Conservation (phyloP, 495 filamentous ascomycete species). For the Thozetella sp. region DNA sequence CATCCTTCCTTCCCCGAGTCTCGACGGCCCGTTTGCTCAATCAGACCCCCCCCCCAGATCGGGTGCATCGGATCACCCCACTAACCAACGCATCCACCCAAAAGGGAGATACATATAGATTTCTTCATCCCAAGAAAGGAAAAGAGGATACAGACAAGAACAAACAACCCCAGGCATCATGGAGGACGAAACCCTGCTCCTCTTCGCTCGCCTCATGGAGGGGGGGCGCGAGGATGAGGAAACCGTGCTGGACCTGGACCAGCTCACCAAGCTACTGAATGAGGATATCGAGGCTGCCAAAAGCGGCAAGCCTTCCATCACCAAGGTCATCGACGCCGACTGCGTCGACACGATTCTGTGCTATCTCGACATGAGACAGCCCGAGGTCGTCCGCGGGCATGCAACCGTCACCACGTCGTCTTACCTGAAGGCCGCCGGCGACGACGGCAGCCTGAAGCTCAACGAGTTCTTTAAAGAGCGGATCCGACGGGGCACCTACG, state of each 20-base stretch:
- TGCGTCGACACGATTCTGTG: constrained; percentile 77
- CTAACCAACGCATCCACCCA: too few relatives aligned
- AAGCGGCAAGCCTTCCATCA: constrained; percentile 47
- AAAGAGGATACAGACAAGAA: too few relatives aligned
- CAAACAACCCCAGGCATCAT: constrained; percentile 10
- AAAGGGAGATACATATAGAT: too few relatives aligned
- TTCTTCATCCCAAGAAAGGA: too few relatives aligned
- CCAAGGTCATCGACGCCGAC: constrained; percentile 72
- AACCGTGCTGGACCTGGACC: constrained; percentile 45
- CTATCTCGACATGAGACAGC: constrained; percentile 75
- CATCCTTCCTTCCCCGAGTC: too few relatives aligned
- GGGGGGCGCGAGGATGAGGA: constrained; percentile 57
- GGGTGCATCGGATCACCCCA: not conserved
- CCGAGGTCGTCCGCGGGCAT: constrained; percentile 67
- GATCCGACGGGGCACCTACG: constrained; percentile 50
- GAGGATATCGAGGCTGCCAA: constrained; percentile 40
- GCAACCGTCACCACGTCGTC: constrained; percentile 77
- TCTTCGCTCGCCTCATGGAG: constrained; percentile 57
- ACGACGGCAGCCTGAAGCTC: constrained; percentile 66
- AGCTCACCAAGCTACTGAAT: constrained; percentile 50
- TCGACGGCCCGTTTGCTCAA: too few relatives aligned
- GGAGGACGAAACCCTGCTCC: constrained; percentile 49
- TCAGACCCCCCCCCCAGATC: too few relatives aligned
- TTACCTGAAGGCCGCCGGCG: constrained; percentile 74
- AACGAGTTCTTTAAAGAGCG: constrained; percentile 63